A percentile compares a stretch with the other conserved stretches of the same genome.
These are phyloP conservation scores for Lentinus tigrinus DNA, from an alignment of 768 basidiomycete genomes.

Conservation along the genomic window DNA sequence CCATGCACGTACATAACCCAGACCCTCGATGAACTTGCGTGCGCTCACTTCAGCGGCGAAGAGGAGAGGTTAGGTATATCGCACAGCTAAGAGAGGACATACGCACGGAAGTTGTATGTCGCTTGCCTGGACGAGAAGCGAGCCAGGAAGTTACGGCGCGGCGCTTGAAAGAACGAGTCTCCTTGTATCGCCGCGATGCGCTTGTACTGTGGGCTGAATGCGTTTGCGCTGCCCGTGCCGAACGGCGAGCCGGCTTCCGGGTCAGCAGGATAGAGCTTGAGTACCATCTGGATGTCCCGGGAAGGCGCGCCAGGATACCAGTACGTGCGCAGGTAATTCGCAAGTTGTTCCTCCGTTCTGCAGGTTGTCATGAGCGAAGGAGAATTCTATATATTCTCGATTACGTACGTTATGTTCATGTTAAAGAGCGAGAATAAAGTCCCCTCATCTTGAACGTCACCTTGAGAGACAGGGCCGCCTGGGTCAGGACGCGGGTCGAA, in stretches of 20 bases:
- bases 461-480: constrained; percentile 23
- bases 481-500: neutral
- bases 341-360: constrained; percentile 23
- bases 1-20: neutral
- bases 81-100: neutral
- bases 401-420: constrained; percentile 28
- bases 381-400: neutral
- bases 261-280: constrained; percentile 32
- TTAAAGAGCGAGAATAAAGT: constrained; percentile 34
- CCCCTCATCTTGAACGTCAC: constrained; percentile 61
- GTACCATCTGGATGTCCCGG: constrained; percentile 15
- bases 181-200: constrained; percentile 49
- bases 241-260: constrained; percentile 50
- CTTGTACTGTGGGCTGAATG: constrained; percentile 51
- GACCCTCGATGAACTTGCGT: neutral
- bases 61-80: neutral
- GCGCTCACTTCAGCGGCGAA: constrained; percentile 18
- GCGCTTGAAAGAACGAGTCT: constrained; percentile 48
- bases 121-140: constrained; percentile 36
- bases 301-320: constrained; percentile 24
- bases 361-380: neutral
- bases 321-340: constrained; percentile 13
- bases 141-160: constrained; percentile 46
- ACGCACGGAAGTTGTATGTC: constrained; percentile 42
- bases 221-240: constrained; percentile 43